Percentiles rank a stretch among this genome's conserved stretches.
Evolutionary conservation across 495 filamentous ascomycete genomes (phyloP).

Genomic region (Xylaria scruposa): DNA sequence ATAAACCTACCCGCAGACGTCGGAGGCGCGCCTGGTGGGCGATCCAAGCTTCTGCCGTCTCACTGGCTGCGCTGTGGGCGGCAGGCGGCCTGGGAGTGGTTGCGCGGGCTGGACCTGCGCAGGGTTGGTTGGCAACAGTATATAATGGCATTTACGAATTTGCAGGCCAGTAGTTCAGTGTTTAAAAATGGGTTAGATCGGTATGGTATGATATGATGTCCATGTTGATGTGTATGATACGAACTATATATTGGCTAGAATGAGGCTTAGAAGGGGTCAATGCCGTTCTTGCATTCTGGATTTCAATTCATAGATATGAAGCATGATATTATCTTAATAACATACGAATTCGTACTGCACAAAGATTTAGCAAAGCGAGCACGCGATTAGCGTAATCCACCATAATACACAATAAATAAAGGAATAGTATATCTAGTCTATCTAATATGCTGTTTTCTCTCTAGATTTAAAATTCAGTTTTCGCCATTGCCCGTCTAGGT

Average conservation of each 20-base stretch:
- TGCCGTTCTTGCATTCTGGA: neutral
- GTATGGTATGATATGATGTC: neutral
- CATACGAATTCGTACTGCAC: too few species aligned
- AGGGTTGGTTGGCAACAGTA: conserved; percentile 78
- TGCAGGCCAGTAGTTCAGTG: conserved; percentile 8
- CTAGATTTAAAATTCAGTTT: neutral
- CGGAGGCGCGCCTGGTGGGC: conserved; percentile 69
- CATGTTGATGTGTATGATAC: neutral
- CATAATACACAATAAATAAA: neutral
- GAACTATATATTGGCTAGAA: neutral
- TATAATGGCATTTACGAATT: conserved; percentile 67
- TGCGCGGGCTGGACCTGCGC: conserved; percentile 69
- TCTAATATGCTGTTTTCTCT: neutral
- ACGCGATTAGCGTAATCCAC: neutral
- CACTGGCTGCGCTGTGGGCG: conserved; percentile 72
- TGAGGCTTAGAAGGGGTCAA: neutral
- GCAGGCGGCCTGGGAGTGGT: conserved; percentile 81
- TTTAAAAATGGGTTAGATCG: neutral
- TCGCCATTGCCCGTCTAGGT: neutral
- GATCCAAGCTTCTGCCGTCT: conserved; percentile 67
- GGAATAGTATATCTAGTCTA: neutral
- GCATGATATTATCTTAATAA: neutral
- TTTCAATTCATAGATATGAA: neutral
- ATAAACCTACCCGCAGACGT: conserved; percentile 52
- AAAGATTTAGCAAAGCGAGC: neutral